Percentiles rank a stretch among this genome's conserved stretches.
Conservation (phyloP, 108 stramenopile species). For the Pseudonitzschia delicatissima region DNA sequence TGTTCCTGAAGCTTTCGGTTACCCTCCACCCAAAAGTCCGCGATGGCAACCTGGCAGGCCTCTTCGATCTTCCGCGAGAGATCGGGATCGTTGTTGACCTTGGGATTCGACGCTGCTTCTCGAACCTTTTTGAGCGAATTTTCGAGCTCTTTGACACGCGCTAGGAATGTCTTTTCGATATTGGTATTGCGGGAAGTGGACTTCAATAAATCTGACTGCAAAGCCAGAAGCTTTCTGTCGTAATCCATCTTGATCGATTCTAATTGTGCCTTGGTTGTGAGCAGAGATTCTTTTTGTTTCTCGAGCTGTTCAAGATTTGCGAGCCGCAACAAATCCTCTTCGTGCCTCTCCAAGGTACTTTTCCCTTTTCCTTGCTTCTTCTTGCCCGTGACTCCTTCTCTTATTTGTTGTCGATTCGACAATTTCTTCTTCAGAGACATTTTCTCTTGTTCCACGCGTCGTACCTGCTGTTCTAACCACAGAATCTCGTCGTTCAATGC, state of each 20-base stretch:
- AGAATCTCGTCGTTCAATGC: constrained; percentile 27
- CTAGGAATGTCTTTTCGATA: background rate
- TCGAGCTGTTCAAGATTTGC: constrained; percentile 6
- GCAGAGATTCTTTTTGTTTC: background rate
- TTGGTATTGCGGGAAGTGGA: background rate
- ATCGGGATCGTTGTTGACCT: background rate
- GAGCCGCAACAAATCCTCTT: background rate
- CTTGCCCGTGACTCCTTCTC: background rate
- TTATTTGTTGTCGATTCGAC: background rate
- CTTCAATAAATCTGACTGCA: background rate
- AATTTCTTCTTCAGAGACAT: constrained; percentile 1
- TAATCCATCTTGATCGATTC: background rate
- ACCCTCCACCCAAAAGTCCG: constrained; percentile 2
- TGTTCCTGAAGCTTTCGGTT: background rate
- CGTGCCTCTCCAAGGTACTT: background rate
- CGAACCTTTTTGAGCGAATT: background rate
- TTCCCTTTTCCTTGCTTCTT: background rate
- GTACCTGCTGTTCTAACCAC: constrained; percentile 28
- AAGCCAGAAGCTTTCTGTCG: background rate
- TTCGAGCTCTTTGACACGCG: background rate
- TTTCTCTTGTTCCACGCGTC: constrained; percentile 19
- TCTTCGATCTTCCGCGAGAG: background rate
- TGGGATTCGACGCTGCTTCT: background rate
- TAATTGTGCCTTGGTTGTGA: background rate
- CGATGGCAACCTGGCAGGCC: background rate